Evolutionary conservation across 768 basidiomycete genomes (phyloP).

Genomic region (Mycena venus): DNA sequence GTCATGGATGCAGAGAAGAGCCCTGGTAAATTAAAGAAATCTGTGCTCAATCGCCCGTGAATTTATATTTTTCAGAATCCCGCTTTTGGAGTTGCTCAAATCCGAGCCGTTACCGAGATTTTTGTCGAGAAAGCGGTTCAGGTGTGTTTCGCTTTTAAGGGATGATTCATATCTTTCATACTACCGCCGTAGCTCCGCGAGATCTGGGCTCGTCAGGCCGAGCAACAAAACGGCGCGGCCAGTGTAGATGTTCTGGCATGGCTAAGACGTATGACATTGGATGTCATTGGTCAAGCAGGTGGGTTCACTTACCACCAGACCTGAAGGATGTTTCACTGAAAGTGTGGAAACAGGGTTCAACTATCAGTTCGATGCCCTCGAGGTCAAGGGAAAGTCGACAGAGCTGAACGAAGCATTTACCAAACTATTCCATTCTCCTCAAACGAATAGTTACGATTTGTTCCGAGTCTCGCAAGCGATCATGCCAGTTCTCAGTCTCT

Average conservation of each 20-base stretch:
- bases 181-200: constrained; percentile 45
- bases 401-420: constrained; percentile 46
- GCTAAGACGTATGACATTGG: constrained; percentile 52
- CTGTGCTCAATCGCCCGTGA: too few species aligned
- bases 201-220: constrained; percentile 42
- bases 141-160: constrained; percentile 31
- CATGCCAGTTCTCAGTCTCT: constrained; percentile 39
- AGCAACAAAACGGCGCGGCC: constrained; percentile 27
- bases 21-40: not conserved
- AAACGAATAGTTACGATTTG: not conserved
- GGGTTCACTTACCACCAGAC: not conserved
- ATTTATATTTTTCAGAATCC: constrained; percentile 53
- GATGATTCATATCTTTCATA: not conserved
- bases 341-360: constrained; percentile 49
- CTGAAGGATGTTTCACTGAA: not conserved
- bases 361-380: constrained; percentile 50
- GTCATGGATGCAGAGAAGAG: not conserved
- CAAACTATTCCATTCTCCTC: constrained; percentile 38
- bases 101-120: constrained; percentile 52
- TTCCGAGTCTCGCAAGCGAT: constrained; percentile 36
- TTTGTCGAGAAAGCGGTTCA: constrained; percentile 52
- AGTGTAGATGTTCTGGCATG: constrained; percentile 49
- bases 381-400: constrained; percentile 35
- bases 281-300: constrained; percentile 57
- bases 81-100: constrained; percentile 58